Base-by-base conservation (phyloP, 306 rosid genomes). In the Datisca glomerata region DNA sequence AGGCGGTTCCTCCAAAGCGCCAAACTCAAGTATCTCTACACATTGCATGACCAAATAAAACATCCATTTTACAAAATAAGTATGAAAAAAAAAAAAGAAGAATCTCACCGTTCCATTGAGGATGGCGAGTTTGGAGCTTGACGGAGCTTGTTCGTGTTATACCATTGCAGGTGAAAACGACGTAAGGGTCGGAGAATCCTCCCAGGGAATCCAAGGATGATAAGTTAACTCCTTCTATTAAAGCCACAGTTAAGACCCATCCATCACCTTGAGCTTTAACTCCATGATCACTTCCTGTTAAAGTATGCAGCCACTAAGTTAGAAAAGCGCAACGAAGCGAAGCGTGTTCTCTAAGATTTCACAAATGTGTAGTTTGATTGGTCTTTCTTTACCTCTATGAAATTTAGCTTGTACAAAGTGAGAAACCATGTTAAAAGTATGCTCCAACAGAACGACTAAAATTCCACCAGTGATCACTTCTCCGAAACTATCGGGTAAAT, bases 1-100 rank as follows among this genome's bases (percentile, higher is more conserved):
- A 11, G 97, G 97, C 1, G 95, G 97, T 72, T 89, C 97, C 65
- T 80, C 93, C 94, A 77, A 83, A 31, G 95, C 93, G 72, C 70
- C 91, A 29, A 89, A 83, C 72, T 89, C 97, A 27, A 83, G 72
- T 65, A 89, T 68, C 72, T 89, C 97, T 89, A 76, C 71, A 67
- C 22, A 21, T 58, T 33, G 25, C 43, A 40, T 11, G 13, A 38
- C 34, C 45, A 18, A 47, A 21, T 18, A 55, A 51, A 15, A 43
- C 33, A 8, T 21, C 10, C 6, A 12, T 14, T 42, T 21, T 39
- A 60, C 43, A 53, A 48, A 22, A 23, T 35, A 27, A 39, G 9
- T 2, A 18, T 21, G 17, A 14, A 20, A 17, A 8, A 14, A 3
- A 24, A 41, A 21, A 31, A 20, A 28, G 45, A 49, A 63, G 38